Conservation (phyloP, 805 yeast species). For the Monosporozyma aquatica region DNA sequence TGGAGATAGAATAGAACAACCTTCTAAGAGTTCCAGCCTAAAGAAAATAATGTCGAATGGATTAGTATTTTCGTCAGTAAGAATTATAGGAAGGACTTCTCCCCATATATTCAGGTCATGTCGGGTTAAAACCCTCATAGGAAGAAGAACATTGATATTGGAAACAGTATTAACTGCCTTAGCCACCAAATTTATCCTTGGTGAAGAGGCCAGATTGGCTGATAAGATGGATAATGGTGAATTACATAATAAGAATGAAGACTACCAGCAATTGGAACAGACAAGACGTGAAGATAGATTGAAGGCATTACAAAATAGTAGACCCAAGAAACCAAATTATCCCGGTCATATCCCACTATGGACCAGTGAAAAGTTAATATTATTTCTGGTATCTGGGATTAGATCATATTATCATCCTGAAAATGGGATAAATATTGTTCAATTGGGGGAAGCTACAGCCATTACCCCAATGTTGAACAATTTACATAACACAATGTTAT, state of each 20-base stretch:
- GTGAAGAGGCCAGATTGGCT: constrained; percentile 46
- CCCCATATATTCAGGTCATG: not conserved
- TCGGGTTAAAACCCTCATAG: not conserved
- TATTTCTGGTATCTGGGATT: constrained; percentile 65
- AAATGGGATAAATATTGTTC: constrained; percentile 64
- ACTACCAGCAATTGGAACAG: constrained; percentile 32
- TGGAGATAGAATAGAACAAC: too few relatives aligned
- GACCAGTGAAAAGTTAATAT: constrained; percentile 47
- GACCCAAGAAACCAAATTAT: constrained; percentile 36
- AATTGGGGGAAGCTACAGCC: constrained; percentile 87
- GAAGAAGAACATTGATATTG: constrained; percentile 3
- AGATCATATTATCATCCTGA: constrained; percentile 75
- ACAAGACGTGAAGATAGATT: constrained; percentile 25
- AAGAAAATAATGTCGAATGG: too few relatives aligned
- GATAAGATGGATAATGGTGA: constrained; percentile 41
- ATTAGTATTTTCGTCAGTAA: not conserved
- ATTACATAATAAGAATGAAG: constrained; percentile 23
- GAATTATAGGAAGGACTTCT: too few relatives aligned
- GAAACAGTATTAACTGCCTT: constrained; percentile 12
- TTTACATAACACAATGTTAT: constrained; percentile 64
- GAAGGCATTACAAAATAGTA: constrained; percentile 16
- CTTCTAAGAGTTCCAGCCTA: too few relatives aligned
- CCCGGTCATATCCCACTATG: constrained; percentile 76
- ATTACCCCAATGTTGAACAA: constrained; percentile 53
- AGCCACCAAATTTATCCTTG: constrained; percentile 21